Percentiles rank a stretch among this genome's conserved stretches.
Conservation (phyloP, 352 stramenopile genomes). For the Globisporangium cylindrosporum region DNA sequence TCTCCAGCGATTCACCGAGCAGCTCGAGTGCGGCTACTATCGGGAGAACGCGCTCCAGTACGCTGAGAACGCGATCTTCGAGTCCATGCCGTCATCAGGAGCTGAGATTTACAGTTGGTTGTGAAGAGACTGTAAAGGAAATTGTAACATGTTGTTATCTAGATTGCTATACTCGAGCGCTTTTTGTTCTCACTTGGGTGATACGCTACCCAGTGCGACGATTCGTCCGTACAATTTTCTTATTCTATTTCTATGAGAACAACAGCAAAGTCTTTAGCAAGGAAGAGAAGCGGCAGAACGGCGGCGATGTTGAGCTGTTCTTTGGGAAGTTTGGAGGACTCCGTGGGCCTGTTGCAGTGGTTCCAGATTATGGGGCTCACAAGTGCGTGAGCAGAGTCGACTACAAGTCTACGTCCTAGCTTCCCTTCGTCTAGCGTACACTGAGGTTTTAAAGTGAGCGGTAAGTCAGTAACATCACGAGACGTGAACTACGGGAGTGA, state of each 20-base stretch:
- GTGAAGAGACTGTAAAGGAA: no score
- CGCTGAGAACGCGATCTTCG: background rate
- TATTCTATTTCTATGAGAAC: no score
- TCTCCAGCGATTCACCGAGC: slow-evolving; percentile 36
- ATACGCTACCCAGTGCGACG: no score
- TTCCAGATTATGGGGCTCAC: background rate
- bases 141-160: background rate
- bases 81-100: background rate
- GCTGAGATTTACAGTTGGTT: background rate
- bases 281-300: no score
- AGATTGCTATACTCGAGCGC: background rate
- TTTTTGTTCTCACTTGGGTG: no score
- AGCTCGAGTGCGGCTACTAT: slow-evolving; percentile 38
- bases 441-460: background rate
- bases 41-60: background rate
- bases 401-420: background rate
- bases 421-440: background rate
- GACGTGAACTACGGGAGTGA: background rate
- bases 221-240: no score
- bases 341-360: no score
- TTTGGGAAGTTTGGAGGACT: no score
- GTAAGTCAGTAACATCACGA: background rate
- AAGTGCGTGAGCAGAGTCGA: background rate
- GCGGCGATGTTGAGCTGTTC: no score
- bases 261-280: no score